Evolutionary conservation across 2,329 filamentous ascomycete genomes (phyloP).

Genomic region (Trichoderma sp.): DNA sequence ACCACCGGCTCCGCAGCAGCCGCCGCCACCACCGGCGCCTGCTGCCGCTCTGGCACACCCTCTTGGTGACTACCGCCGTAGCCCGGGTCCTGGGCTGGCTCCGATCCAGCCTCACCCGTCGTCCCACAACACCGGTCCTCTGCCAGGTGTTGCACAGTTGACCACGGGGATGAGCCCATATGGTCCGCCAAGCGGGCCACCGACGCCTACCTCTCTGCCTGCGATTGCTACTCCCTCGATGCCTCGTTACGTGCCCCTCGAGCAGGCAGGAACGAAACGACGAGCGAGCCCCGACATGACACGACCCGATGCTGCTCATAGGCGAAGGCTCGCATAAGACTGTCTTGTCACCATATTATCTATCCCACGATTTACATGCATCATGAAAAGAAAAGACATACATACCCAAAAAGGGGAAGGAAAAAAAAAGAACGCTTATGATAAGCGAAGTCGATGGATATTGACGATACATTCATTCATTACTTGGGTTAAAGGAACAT

Average conservation of each 20-base stretch:
- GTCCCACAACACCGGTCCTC: slow-evolving; percentile 42
- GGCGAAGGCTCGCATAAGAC: slow-evolving; percentile 37
- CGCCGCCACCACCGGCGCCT: slow-evolving; percentile 26
- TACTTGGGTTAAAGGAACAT: not conserved
- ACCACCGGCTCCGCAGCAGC: slow-evolving; percentile 29
- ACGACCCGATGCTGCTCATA: slow-evolving; percentile 46
- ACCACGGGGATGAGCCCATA: slow-evolving; percentile 64
- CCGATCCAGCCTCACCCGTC: slow-evolving; percentile 50
- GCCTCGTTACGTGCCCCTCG: slow-evolving; percentile 36
- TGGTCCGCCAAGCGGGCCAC: slow-evolving; percentile 28
- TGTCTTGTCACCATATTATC: not conserved
- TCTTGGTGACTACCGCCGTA: slow-evolving; percentile 33
- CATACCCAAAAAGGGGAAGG: not conserved
- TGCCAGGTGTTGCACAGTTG: slow-evolving; percentile 63
- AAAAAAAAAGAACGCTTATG: not conserved
- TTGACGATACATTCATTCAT: not conserved
- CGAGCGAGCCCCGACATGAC: slow-evolving; percentile 49
- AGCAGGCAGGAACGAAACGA: slow-evolving; percentile 49
- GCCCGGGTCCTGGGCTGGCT: slow-evolving; percentile 45
- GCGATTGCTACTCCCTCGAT: slow-evolving; percentile 15
- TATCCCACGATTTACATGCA: not conserved
- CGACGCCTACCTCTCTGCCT: slow-evolving; percentile 14
- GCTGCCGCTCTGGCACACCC: slow-evolving; percentile 11
- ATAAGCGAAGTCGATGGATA: not conserved
- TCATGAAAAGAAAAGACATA: not conserved